Conservation (phyloP, 148 eudicot genomes). For the Rhododendron mucronatum region DNA sequence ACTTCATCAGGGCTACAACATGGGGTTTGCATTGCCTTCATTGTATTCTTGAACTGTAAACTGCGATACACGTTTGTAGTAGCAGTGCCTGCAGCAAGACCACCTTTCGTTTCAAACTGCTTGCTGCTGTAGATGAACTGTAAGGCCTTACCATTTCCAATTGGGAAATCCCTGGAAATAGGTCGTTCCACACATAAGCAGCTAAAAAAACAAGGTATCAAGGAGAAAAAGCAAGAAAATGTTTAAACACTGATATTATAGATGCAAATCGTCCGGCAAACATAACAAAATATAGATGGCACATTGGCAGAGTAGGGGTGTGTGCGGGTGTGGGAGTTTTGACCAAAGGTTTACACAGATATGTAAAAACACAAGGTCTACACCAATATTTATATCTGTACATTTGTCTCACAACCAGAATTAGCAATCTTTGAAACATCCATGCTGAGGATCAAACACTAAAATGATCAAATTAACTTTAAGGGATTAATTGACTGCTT, state of each 20-base stretch:
- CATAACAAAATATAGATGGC: background rate
- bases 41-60: conserved; percentile 38
- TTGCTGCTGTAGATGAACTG: conserved; percentile 80
- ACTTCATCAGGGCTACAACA: conserved; percentile 92
- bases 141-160: conserved; percentile 61
- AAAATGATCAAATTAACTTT: background rate
- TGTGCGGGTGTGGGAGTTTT: background rate
- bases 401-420: background rate
- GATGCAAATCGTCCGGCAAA: background rate
- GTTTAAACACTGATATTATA: background rate
- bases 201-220: background rate
- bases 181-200: background rate
- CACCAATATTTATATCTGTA: background rate
- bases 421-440: background rate
- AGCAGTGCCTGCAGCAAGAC: conserved; percentile 80
- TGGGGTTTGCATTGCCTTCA: conserved; percentile 60
- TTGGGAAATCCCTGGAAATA: conserved; percentile 63
- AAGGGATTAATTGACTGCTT: background rate
- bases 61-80: conserved; percentile 74
- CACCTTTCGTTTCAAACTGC: conserved; percentile 72
- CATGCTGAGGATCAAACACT: background rate
- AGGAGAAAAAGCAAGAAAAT: background rate
- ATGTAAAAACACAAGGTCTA: background rate
- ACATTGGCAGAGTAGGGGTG: background rate
- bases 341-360: background rate